Percentiles rank a stretch among this genome's conserved stretches.
These are phyloP conservation scores for Backusella morwellensis DNA, from an alignment of 192 early-diverging fungal species.

Conservation along the genomic window DNA sequence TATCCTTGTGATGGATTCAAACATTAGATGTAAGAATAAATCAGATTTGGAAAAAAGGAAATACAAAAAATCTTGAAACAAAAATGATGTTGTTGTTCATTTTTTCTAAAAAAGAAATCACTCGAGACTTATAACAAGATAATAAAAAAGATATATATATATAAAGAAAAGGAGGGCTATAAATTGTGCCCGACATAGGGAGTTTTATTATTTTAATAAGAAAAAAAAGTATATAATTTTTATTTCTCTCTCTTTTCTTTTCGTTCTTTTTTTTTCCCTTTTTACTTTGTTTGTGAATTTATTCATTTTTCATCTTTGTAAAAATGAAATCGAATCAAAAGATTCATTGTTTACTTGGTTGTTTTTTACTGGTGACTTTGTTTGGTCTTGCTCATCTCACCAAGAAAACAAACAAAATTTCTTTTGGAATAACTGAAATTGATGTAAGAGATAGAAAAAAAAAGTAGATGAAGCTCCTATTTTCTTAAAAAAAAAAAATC, in stretches of 20 bases:
- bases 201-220: background rate
- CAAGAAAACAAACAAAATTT: background rate
- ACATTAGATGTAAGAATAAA: background rate
- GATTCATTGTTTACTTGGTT: conserved; percentile 8
- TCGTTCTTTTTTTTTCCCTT: background rate
- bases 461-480: background rate
- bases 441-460: background rate
- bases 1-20: background rate
- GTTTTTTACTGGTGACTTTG: background rate
- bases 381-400: background rate
- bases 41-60: background rate
- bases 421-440: background rate
- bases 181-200: background rate
- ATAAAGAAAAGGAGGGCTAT: background rate
- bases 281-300: background rate
- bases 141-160: background rate
- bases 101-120: background rate
- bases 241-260: background rate
- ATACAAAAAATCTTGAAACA: background rate
- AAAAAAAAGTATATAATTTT: background rate
- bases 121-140: background rate
- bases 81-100: background rate
- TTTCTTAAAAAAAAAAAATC: no score
- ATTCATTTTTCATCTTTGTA: background rate
- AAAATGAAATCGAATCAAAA: conserved; percentile 10